Evolutionary conservation across 2,329 filamentous ascomycete genomes (phyloP), one percentile per base, ranked within the genome.

Genomic region (Mollisia scopiformis): DNA sequence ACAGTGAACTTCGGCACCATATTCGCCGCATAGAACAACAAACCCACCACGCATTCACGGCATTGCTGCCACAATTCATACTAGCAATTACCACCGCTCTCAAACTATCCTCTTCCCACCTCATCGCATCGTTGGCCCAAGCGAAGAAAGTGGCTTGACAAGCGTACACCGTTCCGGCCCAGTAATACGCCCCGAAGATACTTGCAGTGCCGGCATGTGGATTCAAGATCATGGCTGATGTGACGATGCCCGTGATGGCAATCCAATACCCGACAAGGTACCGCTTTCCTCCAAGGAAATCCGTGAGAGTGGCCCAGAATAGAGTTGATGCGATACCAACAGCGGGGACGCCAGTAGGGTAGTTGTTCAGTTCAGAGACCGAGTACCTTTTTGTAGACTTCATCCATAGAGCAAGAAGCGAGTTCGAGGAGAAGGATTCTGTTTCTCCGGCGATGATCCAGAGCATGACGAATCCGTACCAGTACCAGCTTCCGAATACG

Each of bases 61-160:
- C 84, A 68, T 88, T 89, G 68, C 80, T 89, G 1, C 85, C 85
- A 67, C 88, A 75, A 62, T 91, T 91, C 89, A 92, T 92, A 13
- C 85, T 84, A 0, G 88, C 88, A 35, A 92, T 82, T 0, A 91
- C 88, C 1, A 91, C 81, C 2, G 82, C 85, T 3, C 89, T 79
- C 49, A 86, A 80, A 21, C 83, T 82, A 61, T 89, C 84, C 67
- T 90, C 84, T 58, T 83, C 82, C 7, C 86, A 80, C 76, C 89
- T 83, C 2, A 86, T 84, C 2, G 65, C 67, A 68, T 91, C 88
- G 66, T 92, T 91, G 23, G 87, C 88, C 88, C 88, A 91, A 0
- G 89, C 88, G 66, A 92, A 91, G 67, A 91, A 91, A 0, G 86
- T 89, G 0, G 89, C 88, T 73, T 92, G 88, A 68, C 88, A 89